phyloP scores from a whole-genome alignment of 169 alveolate genomes.

The Babesia bigemina region DNA sequence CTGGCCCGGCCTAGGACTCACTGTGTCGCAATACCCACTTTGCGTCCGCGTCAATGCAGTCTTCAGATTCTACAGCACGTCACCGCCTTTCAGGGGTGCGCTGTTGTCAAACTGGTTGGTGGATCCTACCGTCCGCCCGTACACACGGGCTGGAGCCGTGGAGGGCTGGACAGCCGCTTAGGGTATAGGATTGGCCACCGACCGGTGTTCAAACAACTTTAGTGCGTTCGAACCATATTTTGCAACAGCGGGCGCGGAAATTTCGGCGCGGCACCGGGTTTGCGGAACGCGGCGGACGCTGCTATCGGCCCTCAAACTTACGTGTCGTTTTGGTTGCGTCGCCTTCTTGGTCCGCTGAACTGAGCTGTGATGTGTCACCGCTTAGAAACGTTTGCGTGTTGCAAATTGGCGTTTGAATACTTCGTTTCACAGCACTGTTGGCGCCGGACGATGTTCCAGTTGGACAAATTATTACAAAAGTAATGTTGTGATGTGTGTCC shows the following conservation, averaged over 20 bases:
- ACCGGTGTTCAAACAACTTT: too few species aligned
- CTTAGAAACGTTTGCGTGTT: neutral
- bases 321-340: too few species aligned
- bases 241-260: too few species aligned
- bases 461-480: neutral
- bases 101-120: neutral
- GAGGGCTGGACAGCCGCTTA: too few species aligned
- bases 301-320: too few species aligned
- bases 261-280: too few species aligned
- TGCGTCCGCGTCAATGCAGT: neutral
- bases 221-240: too few species aligned
- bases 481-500: neutral
- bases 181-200: too few species aligned
- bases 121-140: neutral
- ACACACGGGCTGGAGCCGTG: constrained; percentile 2
- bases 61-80: neutral
- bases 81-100: neutral
- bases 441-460: neutral
- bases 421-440: neutral
- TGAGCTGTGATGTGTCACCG: neutral
- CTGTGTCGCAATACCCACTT: constrained; percentile 23
- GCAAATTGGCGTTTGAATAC: neutral
- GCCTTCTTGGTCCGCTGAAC: too few species aligned
- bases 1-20: constrained; percentile 7
- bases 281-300: too few species aligned